A percentile compares a stretch with the other conserved stretches of the same genome.
phyloP scores from a whole-genome alignment of 2,329 filamentous ascomycete genomes.

The Colletotrichum sp. region DNA sequence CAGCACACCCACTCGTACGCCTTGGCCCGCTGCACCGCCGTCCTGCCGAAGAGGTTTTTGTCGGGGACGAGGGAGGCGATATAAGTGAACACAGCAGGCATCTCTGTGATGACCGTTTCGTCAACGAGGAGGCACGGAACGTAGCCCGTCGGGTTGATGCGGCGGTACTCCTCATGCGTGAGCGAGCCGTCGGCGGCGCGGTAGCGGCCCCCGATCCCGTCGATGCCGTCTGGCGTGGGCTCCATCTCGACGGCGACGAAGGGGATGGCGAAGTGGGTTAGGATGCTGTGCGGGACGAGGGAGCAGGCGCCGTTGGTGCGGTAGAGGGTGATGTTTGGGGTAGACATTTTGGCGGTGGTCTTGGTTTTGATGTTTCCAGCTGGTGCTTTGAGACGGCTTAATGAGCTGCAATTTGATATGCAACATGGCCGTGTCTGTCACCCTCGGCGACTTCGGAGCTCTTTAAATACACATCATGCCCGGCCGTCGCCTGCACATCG shows the following conservation, averaged over 20 bases:
- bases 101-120: conserved; percentile 6
- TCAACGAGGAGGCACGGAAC: conserved; percentile 33
- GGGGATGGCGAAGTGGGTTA: conserved; percentile 32
- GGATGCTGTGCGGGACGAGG: conserved; percentile 31
- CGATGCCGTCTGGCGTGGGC: not conserved
- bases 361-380: not conserved
- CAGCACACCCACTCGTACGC: conserved; percentile 36
- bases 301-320: conserved; percentile 32
- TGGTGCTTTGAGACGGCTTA: too few species aligned
- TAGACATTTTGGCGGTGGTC: conserved; percentile 11
- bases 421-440: too few species aligned
- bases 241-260: conserved; percentile 26
- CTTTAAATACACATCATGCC: too few species aligned
- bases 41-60: conserved; percentile 25
- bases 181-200: conserved; percentile 35
- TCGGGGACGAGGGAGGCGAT: conserved; percentile 29
- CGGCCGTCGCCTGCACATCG: fast-evolving
- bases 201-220: not conserved
- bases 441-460: fast-evolving
- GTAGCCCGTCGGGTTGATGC: conserved; percentile 32
- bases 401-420: too few species aligned
- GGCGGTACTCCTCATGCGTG: conserved; percentile 29
- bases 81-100: conserved; percentile 35
- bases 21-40: conserved; percentile 25
- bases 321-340: conserved; percentile 30